A percentile compares a stretch with the other conserved stretches of the same genome.
Conservation (phyloP, 495 filamentous ascomycete genomes). For the Mytilinidion resinicola region DNA sequence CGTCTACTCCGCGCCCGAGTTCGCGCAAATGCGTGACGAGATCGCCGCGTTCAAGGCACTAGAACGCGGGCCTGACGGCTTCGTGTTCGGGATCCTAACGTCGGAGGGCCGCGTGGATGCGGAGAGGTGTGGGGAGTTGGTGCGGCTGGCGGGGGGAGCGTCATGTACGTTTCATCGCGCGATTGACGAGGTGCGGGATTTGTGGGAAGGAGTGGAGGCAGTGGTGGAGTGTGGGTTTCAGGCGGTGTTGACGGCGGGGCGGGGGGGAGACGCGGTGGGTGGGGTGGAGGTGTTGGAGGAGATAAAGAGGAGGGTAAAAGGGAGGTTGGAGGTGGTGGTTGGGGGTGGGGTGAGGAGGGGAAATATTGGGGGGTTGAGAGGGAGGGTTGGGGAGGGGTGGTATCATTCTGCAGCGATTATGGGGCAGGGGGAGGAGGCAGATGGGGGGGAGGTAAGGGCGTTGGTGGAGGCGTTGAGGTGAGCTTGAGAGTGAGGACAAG, state of each 20-base stretch:
- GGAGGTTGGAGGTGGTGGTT: constrained; percentile 29
- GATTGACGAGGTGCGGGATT: constrained; percentile 41
- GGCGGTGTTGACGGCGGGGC: constrained; percentile 46
- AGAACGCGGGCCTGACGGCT: constrained; percentile 36
- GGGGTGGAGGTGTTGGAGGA: constrained; percentile 20
- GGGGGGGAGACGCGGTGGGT: constrained; percentile 25
- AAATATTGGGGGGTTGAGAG: constrained; percentile 34
- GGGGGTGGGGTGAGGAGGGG: constrained; percentile 40
- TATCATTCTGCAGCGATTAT: constrained; percentile 42
- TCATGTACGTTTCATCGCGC: constrained; percentile 52
- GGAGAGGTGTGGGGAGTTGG: constrained; percentile 36
- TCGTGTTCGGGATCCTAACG: constrained; percentile 46
- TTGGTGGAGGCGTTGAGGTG: constrained; percentile 1
- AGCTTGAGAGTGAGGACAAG: no score
- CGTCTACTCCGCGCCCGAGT: constrained; percentile 37
- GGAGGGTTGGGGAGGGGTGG: constrained; percentile 25
- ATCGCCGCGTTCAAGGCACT: constrained; percentile 32
- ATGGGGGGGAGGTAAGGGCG: constrained; percentile 14
- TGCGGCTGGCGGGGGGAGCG: constrained; percentile 35
- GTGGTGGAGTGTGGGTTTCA: constrained; percentile 42
- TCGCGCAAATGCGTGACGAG: constrained; percentile 39
- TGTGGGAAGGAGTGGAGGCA: constrained; percentile 32
- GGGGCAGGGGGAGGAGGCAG: constrained; percentile 10
- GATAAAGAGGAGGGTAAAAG: constrained; percentile 17
- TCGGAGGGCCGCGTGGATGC: constrained; percentile 33